Conservation (phyloP, 805 yeast genomes). For the Candida golubevii region DNA sequence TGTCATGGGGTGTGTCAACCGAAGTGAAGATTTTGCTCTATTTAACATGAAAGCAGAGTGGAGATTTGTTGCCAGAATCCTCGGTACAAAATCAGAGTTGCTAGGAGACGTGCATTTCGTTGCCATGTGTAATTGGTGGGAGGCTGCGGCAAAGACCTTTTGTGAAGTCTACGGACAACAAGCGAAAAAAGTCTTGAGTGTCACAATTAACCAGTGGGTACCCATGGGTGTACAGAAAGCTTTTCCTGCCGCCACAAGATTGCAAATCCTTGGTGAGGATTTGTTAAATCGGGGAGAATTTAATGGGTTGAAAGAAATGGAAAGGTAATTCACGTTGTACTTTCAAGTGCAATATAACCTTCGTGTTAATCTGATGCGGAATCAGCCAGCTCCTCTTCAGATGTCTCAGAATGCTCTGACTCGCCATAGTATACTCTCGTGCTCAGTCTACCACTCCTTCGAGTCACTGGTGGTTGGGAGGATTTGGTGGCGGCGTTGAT, state of each 20-base stretch:
- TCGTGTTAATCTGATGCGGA: no score
- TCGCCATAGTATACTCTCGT: conserved; percentile 15
- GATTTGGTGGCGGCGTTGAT: no score
- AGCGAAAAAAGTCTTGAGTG: conserved; percentile 54
- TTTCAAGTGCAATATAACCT: no score
- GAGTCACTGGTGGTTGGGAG: conserved; percentile 17
- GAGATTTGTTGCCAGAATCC: conserved; percentile 66
- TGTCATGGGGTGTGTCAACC: conserved; percentile 53
- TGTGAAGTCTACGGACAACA: conserved; percentile 60
- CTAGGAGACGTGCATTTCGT: conserved; percentile 68
- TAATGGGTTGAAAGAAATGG: conserved; percentile 44
- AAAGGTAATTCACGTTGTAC: conserved; percentile 11
- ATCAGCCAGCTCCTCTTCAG: neutral
- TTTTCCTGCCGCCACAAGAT: conserved; percentile 74
- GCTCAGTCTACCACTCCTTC: conserved; percentile 15
- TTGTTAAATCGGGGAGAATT: conserved; percentile 51
- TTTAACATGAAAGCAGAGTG: conserved; percentile 46
- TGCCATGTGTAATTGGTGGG: conserved; percentile 88
- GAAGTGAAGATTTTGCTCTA: conserved; percentile 21
- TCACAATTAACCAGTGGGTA: conserved; percentile 52
- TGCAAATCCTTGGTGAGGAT: conserved; percentile 76
- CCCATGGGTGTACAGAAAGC: conserved; percentile 44
- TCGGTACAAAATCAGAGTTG: conserved; percentile 50
- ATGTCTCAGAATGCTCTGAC: conserved; percentile 16
- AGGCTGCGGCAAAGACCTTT: conserved; percentile 62